Evolutionary conservation across 768 basidiomycete species (phyloP).

Genomic region (Lactarius quietus): DNA sequence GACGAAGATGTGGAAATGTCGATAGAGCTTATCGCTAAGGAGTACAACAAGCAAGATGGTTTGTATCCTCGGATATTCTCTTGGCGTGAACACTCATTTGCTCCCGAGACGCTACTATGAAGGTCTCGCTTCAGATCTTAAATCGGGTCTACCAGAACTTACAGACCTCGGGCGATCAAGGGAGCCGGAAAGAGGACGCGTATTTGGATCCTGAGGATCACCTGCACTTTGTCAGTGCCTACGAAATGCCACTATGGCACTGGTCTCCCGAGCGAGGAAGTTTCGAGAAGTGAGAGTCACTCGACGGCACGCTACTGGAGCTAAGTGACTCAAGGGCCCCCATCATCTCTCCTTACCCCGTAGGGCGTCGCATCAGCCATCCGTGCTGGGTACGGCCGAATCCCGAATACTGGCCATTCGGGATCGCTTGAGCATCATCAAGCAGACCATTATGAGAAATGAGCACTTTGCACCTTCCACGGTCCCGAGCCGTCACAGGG

Average conservation of each 20-base stretch:
- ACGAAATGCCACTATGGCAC: constrained; percentile 93
- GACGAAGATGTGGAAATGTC: constrained; percentile 70
- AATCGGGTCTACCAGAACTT: constrained; percentile 71
- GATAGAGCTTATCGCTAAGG: constrained; percentile 76
- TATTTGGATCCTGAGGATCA: constrained; percentile 77
- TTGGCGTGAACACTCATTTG: background rate
- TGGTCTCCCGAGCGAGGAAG: constrained; percentile 85
- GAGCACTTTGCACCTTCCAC: constrained; percentile 98
- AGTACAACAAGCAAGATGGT: constrained; percentile 91
- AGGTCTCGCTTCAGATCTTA: constrained; percentile 66
- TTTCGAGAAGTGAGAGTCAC: constrained; percentile 70
- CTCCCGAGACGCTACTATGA: constrained; percentile 70
- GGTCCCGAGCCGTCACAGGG: constrained; percentile 81
- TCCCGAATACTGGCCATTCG: constrained; percentile 76
- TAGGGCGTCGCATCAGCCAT: constrained; percentile 53
- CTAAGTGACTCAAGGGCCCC: constrained; percentile 3
- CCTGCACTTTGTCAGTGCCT: constrained; percentile 81
- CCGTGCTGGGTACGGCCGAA: constrained; percentile 80
- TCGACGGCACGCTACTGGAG: background rate
- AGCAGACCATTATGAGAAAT: constrained; percentile 89
- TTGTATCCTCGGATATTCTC: constrained; percentile 21
- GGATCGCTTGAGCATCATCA: constrained; percentile 86
- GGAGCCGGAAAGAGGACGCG: constrained; percentile 49
- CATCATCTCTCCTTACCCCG: constrained; percentile 22
- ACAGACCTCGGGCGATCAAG: constrained; percentile 58